A percentile compares a stretch with the other conserved stretches of the same genome.
phyloP scores from a whole-genome alignment of 768 basidiomycete species.

The Serendipita sp. region DNA sequence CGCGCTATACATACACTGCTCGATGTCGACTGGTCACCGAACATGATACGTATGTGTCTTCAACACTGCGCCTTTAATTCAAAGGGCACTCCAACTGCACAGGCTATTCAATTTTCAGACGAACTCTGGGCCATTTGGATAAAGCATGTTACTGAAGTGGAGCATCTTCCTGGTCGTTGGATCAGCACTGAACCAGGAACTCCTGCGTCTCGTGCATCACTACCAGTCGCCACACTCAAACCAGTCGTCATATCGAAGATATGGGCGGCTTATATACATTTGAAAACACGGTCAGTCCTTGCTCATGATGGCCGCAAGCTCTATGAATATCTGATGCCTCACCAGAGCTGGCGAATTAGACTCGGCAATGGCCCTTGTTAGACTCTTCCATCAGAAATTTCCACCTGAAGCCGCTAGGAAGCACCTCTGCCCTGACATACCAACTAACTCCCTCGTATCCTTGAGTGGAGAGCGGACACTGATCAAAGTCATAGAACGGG shows the following conservation, averaged over 20 bases:
- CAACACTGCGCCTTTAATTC: constrained; percentile 9
- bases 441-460: constrained; percentile 37
- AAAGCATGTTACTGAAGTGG: constrained; percentile 7
- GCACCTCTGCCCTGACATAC: constrained; percentile 24
- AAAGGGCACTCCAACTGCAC: constrained; percentile 4
- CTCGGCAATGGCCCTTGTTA: constrained; percentile 38
- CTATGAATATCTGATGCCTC: constrained; percentile 19
- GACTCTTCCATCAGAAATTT: constrained; percentile 45
- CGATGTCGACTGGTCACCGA: constrained; percentile 26
- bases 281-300: constrained; percentile 39
- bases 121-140: constrained; percentile 55
- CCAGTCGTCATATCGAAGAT: constrained; percentile 32
- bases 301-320: background rate
- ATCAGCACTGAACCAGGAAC: constrained; percentile 23
- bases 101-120: constrained; percentile 36
- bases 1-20: constrained; percentile 32
- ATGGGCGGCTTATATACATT: constrained; percentile 50
- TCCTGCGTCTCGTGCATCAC: background rate
- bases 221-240: background rate
- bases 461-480: constrained; percentile 44
- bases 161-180: background rate
- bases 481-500: constrained; percentile 46
- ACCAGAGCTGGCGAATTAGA: constrained; percentile 16
- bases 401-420: constrained; percentile 39
- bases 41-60: background rate